Conservation (phyloP, 2,329 filamentous ascomycete genomes). For the Daldinia eschscholtzii region DNA sequence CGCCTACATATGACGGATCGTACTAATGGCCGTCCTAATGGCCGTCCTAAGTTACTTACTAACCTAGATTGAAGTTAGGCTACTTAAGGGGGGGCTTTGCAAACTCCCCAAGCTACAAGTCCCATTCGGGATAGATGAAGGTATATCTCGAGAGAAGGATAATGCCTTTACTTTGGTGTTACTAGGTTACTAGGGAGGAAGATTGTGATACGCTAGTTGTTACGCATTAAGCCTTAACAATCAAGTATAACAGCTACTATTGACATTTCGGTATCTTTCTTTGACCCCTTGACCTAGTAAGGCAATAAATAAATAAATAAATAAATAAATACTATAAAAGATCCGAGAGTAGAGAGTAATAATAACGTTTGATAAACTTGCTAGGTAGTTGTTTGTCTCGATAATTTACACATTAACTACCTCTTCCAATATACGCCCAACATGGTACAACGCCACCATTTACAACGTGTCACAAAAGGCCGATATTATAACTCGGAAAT, state of each 20-base stretch:
- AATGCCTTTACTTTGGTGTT: background rate
- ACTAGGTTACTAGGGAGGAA: background rate
- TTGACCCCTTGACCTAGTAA: background rate
- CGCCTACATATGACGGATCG: background rate
- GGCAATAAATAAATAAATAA: background rate
- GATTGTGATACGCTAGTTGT: background rate
- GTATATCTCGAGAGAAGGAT: background rate
- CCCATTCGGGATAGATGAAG: background rate
- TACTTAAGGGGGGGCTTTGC: background rate
- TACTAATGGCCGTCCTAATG: too few relatives aligned
- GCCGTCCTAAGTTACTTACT: too few relatives aligned
- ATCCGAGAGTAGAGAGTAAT: background rate
- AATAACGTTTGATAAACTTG: background rate
- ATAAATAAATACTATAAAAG: background rate
- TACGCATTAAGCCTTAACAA: background rate
- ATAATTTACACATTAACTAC: background rate
- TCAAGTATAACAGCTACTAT: background rate
- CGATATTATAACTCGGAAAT: background rate
- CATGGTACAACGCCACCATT: background rate
- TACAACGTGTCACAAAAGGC: background rate
- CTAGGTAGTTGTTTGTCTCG: background rate
- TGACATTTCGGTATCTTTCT: too few relatives aligned
- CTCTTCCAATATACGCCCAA: background rate
- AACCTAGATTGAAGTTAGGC: too few relatives aligned
- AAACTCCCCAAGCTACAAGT: background rate